Percentiles rank a stretch among this genome's conserved stretches.
Evolutionary conservation across 192 early-diverging fungal genomes (phyloP).

Genomic region (Dissophora ornata): DNA sequence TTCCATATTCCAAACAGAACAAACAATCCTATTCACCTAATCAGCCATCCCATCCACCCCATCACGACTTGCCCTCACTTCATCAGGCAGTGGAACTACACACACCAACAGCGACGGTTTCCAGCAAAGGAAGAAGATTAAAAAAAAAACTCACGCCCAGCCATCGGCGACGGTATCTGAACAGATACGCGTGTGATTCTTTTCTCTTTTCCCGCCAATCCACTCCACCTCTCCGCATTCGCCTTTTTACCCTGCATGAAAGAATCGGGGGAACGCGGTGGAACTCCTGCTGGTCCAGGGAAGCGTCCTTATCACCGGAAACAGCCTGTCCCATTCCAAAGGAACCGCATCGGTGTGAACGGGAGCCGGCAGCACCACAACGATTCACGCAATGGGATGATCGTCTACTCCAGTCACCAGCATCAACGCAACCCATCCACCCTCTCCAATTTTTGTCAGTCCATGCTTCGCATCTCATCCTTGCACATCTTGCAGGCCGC

Average conservation of each 20-base stretch:
- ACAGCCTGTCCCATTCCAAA: slow-evolving; percentile 9
- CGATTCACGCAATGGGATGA: slow-evolving; percentile 21
- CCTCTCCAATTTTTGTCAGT: slow-evolving; percentile 59
- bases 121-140: not conserved
- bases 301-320: too few species aligned
- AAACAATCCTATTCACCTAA: too few species aligned
- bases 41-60: too few species aligned
- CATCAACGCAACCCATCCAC: slow-evolving; percentile 32
- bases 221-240: not conserved
- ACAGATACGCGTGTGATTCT: not conserved
- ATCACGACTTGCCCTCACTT: not conserved
- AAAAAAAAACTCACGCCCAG: too few species aligned
- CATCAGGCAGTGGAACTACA: not conserved
- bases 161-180: too few species aligned
- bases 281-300: too few species aligned
- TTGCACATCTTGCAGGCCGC: slow-evolving; percentile 64
- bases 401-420: slow-evolving; percentile 25
- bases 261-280: slow-evolving; percentile 24
- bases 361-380: slow-evolving; percentile 2
- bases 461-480: slow-evolving; percentile 59
- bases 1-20: too few species aligned
- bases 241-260: slow-evolving; percentile 5
- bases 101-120: not conserved
- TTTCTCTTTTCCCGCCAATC: not conserved
- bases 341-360: slow-evolving; percentile 12